Evolutionary conservation across 257 asterid species (phyloP), one percentile per base, ranked within the genome.

Genomic region (Rubia yunnanensis): DNA sequence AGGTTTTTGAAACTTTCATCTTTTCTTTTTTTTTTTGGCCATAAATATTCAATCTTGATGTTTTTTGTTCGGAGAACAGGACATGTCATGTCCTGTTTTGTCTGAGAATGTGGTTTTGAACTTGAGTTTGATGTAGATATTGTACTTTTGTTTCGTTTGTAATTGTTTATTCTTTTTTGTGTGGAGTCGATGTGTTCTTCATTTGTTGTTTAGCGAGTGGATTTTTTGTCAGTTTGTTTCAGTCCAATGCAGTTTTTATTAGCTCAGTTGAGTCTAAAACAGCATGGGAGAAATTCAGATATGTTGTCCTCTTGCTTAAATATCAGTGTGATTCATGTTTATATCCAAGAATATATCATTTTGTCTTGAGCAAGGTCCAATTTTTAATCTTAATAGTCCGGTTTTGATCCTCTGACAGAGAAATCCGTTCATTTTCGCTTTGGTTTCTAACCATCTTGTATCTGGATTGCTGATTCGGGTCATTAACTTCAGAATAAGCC

Each of bases 1-100:
- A 91, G 96, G 98, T 88, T 60, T 88, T 56, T 39, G 1, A 56
- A 13, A 20, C 11, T 7, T 30, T 22, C 17, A 20, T 3, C 13
- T 22, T 46, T 32, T 48, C 1, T 8, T 46, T 18, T 15, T 7
- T 15, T 46, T 46, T 14, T 20, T 31, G 46, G 39, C 28, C 30
- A 11, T 36, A 44, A 64, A 64, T 11, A n/a, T 23, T 44, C 26
- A 17, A 44, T 15, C 54, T 64, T 64, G 39, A 30, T 7, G 28
- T 11, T 23, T 14, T 36, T 13, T 38, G 11, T 26, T 39, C 34
- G 11, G 54, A 38, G 7, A 57, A 67, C 2, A 23, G 38, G 27
- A 70, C 68, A 53, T 8, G 34, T 27, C n/a, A 63, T 28, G 49
- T 53, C 35, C 14, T 10, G 27, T 71, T 36, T 32, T 71, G 55